Evolutionary conservation across 441 rosid genomes (phyloP).

Genomic region (Jatropha multifida): DNA sequence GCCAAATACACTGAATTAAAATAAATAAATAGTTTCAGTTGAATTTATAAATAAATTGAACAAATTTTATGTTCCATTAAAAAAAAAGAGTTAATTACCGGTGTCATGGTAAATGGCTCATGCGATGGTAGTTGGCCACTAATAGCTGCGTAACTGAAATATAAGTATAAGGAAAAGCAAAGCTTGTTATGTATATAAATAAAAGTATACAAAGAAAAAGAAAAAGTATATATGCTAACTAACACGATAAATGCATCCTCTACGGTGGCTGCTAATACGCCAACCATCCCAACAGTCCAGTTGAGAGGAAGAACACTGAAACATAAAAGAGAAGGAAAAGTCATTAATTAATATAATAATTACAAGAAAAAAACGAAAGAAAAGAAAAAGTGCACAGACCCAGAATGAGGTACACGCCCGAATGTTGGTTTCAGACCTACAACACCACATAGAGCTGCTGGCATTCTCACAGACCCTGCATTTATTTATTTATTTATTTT

Average conservation of each 20-base stretch:
- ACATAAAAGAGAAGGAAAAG: not conserved
- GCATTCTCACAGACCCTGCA: conserved; percentile 75
- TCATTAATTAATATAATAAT: too few relatives aligned
- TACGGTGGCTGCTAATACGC: conserved; percentile 57
- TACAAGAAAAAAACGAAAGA: too few relatives aligned
- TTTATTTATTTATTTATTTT: too few relatives aligned
- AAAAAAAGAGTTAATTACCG: conserved; percentile 9
- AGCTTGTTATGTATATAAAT: too few relatives aligned
- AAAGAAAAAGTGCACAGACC: conserved; percentile 32
- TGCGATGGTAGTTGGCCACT: conserved; percentile 42
- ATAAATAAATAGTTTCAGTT: too few relatives aligned
- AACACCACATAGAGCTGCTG: conserved; percentile 79
- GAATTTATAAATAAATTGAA: too few relatives aligned
- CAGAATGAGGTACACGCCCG: conserved; percentile 52
- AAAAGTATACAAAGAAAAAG: not conserved
- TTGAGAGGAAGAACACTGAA: conserved; percentile 72
- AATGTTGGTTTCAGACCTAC: conserved; percentile 77
- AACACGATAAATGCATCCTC: conserved; percentile 66
- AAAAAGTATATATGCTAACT: conserved; percentile 7
- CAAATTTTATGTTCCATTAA: too few relatives aligned
- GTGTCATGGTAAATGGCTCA: conserved; percentile 19
- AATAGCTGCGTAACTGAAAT: conserved; percentile 62
- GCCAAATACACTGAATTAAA: too few relatives aligned
- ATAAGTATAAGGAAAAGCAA: too few relatives aligned
- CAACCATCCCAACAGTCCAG: conserved; percentile 85